phyloP scores from a whole-genome alignment of 768 basidiomycete genomes.

The Amanita phalloides region DNA sequence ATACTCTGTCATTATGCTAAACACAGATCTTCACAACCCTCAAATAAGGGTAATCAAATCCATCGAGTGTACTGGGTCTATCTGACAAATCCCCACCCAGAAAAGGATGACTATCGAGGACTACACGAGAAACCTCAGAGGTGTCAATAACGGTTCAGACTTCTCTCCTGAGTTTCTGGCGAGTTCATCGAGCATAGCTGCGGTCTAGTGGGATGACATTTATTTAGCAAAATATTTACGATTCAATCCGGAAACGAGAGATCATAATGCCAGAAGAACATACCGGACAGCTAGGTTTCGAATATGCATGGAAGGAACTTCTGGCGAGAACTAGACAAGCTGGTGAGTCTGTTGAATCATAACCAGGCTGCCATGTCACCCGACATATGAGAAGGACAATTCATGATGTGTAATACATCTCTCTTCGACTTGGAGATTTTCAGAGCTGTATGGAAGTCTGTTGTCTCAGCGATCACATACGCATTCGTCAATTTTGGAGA shows the following conservation, averaged over 20 bases:
- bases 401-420: conserved; percentile 70
- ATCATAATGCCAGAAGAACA: conserved; percentile 98
- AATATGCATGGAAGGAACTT: conserved; percentile 98
- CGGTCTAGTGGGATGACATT: not conserved
- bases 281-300: conserved; percentile 91
- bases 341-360: conserved; percentile 33
- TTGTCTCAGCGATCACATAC: conserved; percentile 90
- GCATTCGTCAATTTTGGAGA: conserved; percentile 96
- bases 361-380: not conserved
- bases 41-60: conserved; percentile 58
- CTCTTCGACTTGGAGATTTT: conserved; percentile 91
- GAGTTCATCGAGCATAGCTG: conserved; percentile 12
- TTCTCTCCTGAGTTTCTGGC: conserved; percentile 86
- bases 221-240: conserved; percentile 75
- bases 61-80: not conserved
- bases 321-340: conserved; percentile 71
- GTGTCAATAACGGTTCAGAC: conserved; percentile 78
- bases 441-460: conserved; percentile 83
- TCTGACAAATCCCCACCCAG: conserved; percentile 25
- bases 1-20: conserved; percentile 96
- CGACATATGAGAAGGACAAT: conserved; percentile 31
- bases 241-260: conserved; percentile 88
- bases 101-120: conserved; percentile 97
- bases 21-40: conserved; percentile 94
- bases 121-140: conserved; percentile 84